phyloP scores from a whole-genome alignment of 306 rosid genomes.

The Cicer chorassanicum region DNA sequence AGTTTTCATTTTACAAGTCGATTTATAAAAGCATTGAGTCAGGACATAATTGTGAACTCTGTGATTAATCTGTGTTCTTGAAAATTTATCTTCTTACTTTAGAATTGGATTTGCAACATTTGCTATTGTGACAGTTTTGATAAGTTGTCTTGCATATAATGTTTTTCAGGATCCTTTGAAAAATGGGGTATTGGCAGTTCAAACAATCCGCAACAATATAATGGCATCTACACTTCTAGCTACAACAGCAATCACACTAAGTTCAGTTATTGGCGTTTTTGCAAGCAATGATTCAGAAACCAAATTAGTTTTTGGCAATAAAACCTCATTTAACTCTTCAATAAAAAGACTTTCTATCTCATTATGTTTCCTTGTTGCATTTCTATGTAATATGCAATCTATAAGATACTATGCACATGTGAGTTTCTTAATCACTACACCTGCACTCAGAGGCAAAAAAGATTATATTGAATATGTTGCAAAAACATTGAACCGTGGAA shows the following conservation, averaged over 20 bases:
- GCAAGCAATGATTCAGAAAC: conserved; percentile 59
- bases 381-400: conserved; percentile 87
- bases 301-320: conserved; percentile 69
- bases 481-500: conserved; percentile 75
- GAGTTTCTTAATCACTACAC: conserved; percentile 86
- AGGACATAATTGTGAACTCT: no score
- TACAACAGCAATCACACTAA: conserved; percentile 87
- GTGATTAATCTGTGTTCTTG: no score
- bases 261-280: conserved; percentile 85
- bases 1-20: no score
- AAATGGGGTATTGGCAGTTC: conserved; percentile 83
- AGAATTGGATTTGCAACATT: no score
- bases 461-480: conserved; percentile 68
- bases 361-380: conserved; percentile 84
- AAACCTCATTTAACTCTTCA: conserved; percentile 56
- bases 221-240: conserved; percentile 94
- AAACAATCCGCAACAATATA: conserved; percentile 90
- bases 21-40: no score
- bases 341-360: conserved; percentile 78
- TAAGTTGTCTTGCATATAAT: neutral
- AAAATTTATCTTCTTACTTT: no score
- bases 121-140: neutral
- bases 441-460: conserved; percentile 58
- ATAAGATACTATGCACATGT: conserved; percentile 91
- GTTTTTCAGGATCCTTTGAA: conserved; percentile 82